Base-by-base conservation (phyloP, 805 yeast genomes). In the Candida tammaniensis region DNA sequence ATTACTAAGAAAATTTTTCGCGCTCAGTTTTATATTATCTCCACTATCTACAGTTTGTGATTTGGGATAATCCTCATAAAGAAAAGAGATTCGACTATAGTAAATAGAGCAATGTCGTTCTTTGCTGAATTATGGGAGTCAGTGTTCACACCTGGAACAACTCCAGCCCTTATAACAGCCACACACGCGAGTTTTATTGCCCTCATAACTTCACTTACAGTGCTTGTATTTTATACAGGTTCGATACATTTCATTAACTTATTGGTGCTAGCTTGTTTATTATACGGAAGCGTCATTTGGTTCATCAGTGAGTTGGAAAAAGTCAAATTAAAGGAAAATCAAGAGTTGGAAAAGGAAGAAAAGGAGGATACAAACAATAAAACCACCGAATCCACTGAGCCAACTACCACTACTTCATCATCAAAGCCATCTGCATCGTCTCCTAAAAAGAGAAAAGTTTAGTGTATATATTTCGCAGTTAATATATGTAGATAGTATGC, bases 201-300 rank as follows among this genome's bases (percentile, higher is more conserved):
- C 8, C 68, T 93, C 36, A 64, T 79, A 9, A 30, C 74, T 4
- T 70, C 85, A 1, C 67, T 91, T 40, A 41, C 64, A 1, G 62
- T 70, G 38, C 72, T 91, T 62, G 71, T 81, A 19, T 76, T 71
- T 45, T 55, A 78, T 30, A 77, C 85, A 20, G 65, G 77, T 17
- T 74, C 81, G 9, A 73, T 85, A 37, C 98, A 93, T 58, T 76
- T 74, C 47, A 47, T 73, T 35, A 76, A 76, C 42, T 59, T 76
- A 31, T 55, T 74, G 28, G 63, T 75, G 16, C 71, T 87, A 32
- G 77, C 91, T 0, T 35, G 73, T 6, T 61, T 78, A 13, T 66
- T 93, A 16, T 93, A 96, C 84, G 82, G 68, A 0, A 70, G 85
- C 1, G 80, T 91, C 33, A 76, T 88, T 10, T 93, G 98, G 98